Base-by-base conservation (phyloP, 2,329 filamentous ascomycete genomes). In the Cercospora beticola region DNA sequence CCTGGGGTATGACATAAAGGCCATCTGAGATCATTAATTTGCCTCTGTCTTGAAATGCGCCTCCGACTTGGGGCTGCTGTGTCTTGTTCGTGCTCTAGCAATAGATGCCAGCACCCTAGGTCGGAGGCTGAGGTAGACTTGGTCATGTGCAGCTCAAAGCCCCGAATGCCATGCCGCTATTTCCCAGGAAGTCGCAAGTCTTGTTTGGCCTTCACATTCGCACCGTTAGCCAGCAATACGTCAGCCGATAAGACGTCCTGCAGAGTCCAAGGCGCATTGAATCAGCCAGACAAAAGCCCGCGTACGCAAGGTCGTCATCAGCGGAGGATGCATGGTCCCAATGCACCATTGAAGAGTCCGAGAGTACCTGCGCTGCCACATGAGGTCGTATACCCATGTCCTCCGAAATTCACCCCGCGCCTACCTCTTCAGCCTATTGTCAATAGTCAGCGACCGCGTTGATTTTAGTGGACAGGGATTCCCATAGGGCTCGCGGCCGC, bases 381-480 rank as follows among this genome's bases (percentile, higher is more conserved):
- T 23, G 43, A 30, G 52, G 43, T 64, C 31, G 28, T 54, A 23
- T n/a, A 64, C 46, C 62, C 62, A 28, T 64, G 62, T 57, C 46
- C 12, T 56, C 62, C 62, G 62, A 56, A 56, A 18, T 57, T 64
- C 46, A 23, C 18, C 40, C 62, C 28, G 30, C 26, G 46, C 8
- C 28, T 36, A 30, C n/a, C 62, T 23, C 43, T 63, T 63, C 40
- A 63, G 43, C 23, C 46, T 56, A 64, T 64, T 64, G 62, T n/a
- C 62, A 36, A 49, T 64, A 64, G 62, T 64, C 46, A 58, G 56
- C 12, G 21, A 31, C 56, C 28, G 31, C n/a, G 31, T 14, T 10
- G 14, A 26, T 23, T 21, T 36, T 59, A 36, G 56, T 36, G 8
- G 18, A 23, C 28, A 33, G 56, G 56, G 56, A 14, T 33, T 31